Base-by-base conservation (phyloP, 495 filamentous ascomycete genomes). In the Neurospora terricola region DNA sequence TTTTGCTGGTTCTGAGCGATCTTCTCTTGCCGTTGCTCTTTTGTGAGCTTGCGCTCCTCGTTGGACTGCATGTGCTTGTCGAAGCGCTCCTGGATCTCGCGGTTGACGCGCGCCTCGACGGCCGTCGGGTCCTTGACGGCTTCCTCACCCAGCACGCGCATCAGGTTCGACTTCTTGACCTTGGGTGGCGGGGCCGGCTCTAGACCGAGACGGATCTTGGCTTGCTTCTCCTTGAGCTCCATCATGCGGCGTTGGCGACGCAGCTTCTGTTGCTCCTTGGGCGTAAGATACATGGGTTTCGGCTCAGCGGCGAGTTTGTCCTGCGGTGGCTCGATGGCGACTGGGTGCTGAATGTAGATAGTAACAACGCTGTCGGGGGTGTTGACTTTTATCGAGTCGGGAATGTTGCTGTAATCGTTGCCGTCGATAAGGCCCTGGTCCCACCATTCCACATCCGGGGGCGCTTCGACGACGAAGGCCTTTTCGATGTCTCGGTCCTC, bases 41-140 rank as follows among this genome's bases (percentile, higher is more conserved):
- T 96, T 23, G 91, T 97, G 71, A 98, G 84, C 82, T 94, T 96
- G 71, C 96, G 90, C 70, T 93, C 92, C 76, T 94, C 92, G 81
- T 99, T 99, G 75, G 85, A 85, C 62, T 86, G 77, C 74, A 93
- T 85, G 81, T 99, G 96, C 72, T 90, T 86, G 69, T 90, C 84
- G 59, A 90, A 87, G 40, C 96, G 93, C 37, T 95, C 94, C 54
- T 90, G 91, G 66, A 99, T 97, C 77, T 98, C 93, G 30, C 89
- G 85, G 81, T 92, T 96, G 42, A 99, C 96, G 36, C 93, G 89
- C 42, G 96, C 94, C 82, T 99, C 96, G 38, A 98, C 94, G 23
- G 96, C 96, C 3, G 96, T 99, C 11, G 96, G 96, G 80, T 99
- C 96, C 77, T 97, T 97, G 76, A 99, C 94, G 4, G 96, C 96